These are phyloP conservation scores for Scalesia atractyloides DNA, from an alignment of 129 eudicot species.

Conservation along the genomic window DNA sequence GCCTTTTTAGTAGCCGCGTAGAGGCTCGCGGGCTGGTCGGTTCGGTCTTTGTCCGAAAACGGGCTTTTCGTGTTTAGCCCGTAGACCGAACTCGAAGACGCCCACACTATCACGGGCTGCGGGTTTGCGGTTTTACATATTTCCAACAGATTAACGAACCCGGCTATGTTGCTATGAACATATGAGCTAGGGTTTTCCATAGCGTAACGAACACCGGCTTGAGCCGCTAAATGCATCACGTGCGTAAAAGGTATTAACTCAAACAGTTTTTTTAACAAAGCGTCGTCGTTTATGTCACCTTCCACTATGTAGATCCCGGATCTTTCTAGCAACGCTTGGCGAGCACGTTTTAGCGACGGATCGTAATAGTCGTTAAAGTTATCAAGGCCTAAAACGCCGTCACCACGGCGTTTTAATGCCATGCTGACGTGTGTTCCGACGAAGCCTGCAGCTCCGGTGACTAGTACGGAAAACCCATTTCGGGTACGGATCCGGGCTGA, in stretches of 20 bases:
- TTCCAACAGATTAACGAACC: conserved; percentile 73
- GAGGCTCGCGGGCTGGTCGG: conserved; percentile 84
- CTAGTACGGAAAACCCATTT: conserved; percentile 66
- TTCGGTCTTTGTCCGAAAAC: conserved; percentile 76
- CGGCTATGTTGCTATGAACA: conserved; percentile 77
- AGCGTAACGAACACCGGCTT: conserved; percentile 86
- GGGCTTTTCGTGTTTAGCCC: conserved; percentile 80
- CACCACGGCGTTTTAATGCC: conserved; percentile 77
- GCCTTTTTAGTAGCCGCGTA: conserved; percentile 89
- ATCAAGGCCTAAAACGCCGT: conserved; percentile 80
- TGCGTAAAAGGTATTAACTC: conserved; percentile 64
- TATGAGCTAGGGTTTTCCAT: conserved; percentile 80
- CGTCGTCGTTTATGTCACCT: conserved; percentile 73
- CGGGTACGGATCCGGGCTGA: conserved; percentile 58
- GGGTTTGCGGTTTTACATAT: conserved; percentile 70
- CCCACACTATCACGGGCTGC: conserved; percentile 92
- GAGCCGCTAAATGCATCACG: conserved; percentile 90
- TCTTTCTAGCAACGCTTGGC: conserved; percentile 61
- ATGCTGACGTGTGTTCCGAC: conserved; percentile 83
- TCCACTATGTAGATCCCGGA: conserved; percentile 70
- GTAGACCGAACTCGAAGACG: conserved; percentile 79
- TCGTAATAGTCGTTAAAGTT: conserved; percentile 77
- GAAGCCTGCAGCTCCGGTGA: conserved; percentile 89
- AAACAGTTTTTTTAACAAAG: conserved; percentile 52
- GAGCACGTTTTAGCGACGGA: conserved; percentile 63